Evolutionary conservation across 1,284 basidiomycete species (phyloP).

Genomic region (Tilletia caries): DNA sequence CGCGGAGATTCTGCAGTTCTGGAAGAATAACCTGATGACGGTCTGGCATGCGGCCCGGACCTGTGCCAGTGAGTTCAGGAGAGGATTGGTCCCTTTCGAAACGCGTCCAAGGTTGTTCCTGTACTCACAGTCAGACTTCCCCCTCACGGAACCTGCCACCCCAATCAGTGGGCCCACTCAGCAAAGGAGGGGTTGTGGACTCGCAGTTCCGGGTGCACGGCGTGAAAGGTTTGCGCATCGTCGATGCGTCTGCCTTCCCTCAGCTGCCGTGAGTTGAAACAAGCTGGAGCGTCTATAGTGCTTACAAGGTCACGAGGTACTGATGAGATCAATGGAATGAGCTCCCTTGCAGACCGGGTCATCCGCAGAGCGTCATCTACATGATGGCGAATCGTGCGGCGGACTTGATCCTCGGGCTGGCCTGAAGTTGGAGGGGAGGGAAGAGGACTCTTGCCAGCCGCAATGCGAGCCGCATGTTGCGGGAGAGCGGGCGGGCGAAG

Average conservation of each 20-base stretch:
- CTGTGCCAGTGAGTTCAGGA: constrained; percentile 17
- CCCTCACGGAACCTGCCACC: constrained; percentile 33
- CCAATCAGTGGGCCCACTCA: constrained; percentile 53
- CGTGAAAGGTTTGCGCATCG: constrained; percentile 56
- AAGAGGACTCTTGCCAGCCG: neutral
- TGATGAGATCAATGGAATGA: neutral
- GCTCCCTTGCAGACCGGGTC: constrained; percentile 30
- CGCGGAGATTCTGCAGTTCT: constrained; percentile 55
- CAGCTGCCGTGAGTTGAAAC: constrained; percentile 10
- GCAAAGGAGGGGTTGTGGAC: constrained; percentile 57
- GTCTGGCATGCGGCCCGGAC: constrained; percentile 58
- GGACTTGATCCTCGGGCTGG: neutral
- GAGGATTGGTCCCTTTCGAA: too few relatives aligned
- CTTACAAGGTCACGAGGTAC: neutral
- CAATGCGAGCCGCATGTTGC: constrained; percentile 20
- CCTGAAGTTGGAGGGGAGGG: too few relatives aligned
- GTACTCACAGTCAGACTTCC: too few relatives aligned
- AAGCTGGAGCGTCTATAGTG: constrained; percentile 3
- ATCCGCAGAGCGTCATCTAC: constrained; percentile 36
- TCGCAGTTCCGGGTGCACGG: constrained; percentile 59
- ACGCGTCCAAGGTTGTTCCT: too few relatives aligned
- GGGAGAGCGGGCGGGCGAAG: constrained; percentile 22
- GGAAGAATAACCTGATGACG: constrained; percentile 54
- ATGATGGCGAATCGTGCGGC: constrained; percentile 34
- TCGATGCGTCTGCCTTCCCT: constrained; percentile 61